Evolutionary conservation across 306 rosid species (phyloP), one percentile per base, ranked within the genome.

Genomic region (Lagenaria siceraria): DNA sequence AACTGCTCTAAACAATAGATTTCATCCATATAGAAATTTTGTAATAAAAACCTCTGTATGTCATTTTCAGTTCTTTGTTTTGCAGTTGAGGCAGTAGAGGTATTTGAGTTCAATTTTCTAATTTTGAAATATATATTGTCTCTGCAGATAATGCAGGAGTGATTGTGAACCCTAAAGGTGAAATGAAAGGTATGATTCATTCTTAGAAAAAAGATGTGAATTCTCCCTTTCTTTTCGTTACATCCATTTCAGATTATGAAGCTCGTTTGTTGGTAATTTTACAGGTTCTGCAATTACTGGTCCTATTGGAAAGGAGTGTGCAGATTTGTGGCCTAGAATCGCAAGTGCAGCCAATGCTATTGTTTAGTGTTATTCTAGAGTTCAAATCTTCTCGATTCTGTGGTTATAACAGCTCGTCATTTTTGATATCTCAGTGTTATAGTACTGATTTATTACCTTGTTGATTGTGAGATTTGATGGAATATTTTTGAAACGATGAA

Each of bases 331-430:
- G 85, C 85, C 87, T 19, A 83, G 82, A 76, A 79, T 79, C 51
- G 85, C 85, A 15, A 81, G 87, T 79, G 82, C 87, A 12, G 87
- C 85, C 66, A 81, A 83, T 83, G 83, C 81, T 54, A 83, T 81
- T 56, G 86, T 83, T 42, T 83, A 81, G 77, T 25, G 24, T 38
- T 5, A 33, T 14, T 40, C 27, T 25, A 43, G 17, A 59, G 17
- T 65, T 4, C 5, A 75, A 31, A 5, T 33, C 51, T 76, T 68
- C 25, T n/a, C 5, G 1, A 0, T 40, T 68, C 29, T 68, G 74
- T 38, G 31, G 15, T 68, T 21, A n/a, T 10, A 68, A 15, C 65
- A 59, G 25, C 49, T 65, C 27, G 24, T 74, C 54, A 55, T n/a
- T 36, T 59, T 54, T 56, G 36, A 25, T 22, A 21, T 42, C 59